These are phyloP conservation scores for Jasminum sambac DNA, from an alignment of 257 asterid species.

Conservation along the genomic window DNA sequence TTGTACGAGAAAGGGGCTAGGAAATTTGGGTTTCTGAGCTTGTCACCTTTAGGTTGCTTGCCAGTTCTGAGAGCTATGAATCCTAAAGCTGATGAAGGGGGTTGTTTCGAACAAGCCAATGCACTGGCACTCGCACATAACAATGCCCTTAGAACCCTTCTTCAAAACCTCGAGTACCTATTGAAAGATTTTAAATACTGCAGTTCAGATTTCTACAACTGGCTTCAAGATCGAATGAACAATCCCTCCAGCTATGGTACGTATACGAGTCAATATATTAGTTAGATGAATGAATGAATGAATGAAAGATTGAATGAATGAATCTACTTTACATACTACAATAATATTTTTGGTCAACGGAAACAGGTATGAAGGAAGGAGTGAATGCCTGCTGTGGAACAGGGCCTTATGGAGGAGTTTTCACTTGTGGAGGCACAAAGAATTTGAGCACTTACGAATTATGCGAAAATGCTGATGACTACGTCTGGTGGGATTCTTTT, in stretches of 20 bases:
- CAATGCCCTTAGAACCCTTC: conserved; percentile 37
- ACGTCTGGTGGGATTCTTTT: conserved; percentile 55
- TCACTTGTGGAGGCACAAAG: conserved; percentile 56
- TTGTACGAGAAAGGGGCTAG: conserved; percentile 50
- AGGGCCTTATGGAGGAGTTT: conserved; percentile 47
- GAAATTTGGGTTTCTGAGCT: conserved; percentile 49
- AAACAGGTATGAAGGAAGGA: conserved; percentile 59
- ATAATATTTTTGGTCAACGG: too few species aligned
- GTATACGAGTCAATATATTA: background rate
- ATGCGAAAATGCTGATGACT: conserved; percentile 39
- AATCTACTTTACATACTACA: too few species aligned
- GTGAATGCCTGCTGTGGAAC: conserved; percentile 56
- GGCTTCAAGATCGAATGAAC: conserved; percentile 45
- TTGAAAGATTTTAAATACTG: conserved; percentile 45
- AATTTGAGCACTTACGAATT: conserved; percentile 33
- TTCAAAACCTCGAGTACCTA: conserved; percentile 31
- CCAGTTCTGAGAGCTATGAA: conserved; percentile 51
- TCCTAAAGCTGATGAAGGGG: conserved; percentile 35
- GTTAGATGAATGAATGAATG: too few species aligned
- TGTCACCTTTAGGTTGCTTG: conserved; percentile 53
- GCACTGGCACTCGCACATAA: conserved; percentile 57
- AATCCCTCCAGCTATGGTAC: conserved; percentile 46
- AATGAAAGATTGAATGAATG: too few species aligned
- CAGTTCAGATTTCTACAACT: conserved; percentile 51
- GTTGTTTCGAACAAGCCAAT: conserved; percentile 53